Base-by-base conservation (phyloP, 2,329 filamentous ascomycete species). In the Colletotrichum aenigma region DNA sequence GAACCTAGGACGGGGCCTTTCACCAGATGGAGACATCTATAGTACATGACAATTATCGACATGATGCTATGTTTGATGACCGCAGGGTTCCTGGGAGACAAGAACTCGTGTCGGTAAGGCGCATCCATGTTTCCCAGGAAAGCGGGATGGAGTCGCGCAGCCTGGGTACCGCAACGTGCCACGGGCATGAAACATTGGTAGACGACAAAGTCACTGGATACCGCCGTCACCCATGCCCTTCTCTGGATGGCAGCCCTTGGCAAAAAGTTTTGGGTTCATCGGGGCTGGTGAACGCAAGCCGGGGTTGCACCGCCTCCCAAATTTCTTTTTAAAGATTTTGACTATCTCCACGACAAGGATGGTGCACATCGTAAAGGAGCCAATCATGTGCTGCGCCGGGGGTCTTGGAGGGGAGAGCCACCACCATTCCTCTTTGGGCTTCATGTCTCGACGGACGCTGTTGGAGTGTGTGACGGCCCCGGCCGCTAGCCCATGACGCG, bases 281-380 rank as follows among this genome's bases (percentile, higher is more conserved):
- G 68, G 30, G 70, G 70, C 70, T 76, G 74, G 70, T 71, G 62
- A 66, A 55, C 18, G 26, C 52, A 61, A 58, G 70, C 65, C 62
- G 69, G 61, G 67, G 75, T 79, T 66, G 75, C 72, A 77, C 75
- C 73, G 74, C 77, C 75, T 77, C 75, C 66, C 43, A 38, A 24
- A 36, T 66, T 75, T 77, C 68, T 77, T 79, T 77, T 75, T 77
- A 77, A 74, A 76, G 72, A 77, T 75, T 75, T 70, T 72, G 74
- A 70, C 73, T 75, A 73, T 64, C 72, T 70, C 56, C 67, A 76
- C 18, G 56, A 48, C 30, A 68, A 74, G 74, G 74, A 78, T 77
- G 64, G 67, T 43, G 48, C 24, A 16, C 32, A 12, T 21, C 77
- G 77, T 78, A 78, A 66, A 58, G 16, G 7, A n/a, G 28, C 77